Evolutionary conservation across 2,329 filamentous ascomycete species (phyloP).

Genomic region (Penicillium sp.): DNA sequence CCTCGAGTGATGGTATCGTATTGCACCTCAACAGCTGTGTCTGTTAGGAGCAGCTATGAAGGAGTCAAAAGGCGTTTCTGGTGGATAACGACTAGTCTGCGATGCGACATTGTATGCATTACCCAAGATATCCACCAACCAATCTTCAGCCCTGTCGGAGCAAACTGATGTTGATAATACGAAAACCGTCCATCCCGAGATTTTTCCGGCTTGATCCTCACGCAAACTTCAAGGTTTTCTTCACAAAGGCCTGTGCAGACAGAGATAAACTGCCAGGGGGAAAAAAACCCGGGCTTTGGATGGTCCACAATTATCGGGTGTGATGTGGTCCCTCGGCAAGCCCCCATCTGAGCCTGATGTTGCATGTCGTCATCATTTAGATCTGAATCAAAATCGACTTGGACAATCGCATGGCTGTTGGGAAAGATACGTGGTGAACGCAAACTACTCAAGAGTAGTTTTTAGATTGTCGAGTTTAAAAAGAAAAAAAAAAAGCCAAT

Average conservation of each 20-base stretch:
- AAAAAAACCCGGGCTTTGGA: too few relatives aligned
- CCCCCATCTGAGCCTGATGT: too few relatives aligned
- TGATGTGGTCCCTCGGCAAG: too few relatives aligned
- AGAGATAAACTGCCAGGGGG: too few relatives aligned
- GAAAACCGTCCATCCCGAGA: not conserved
- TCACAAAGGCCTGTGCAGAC: too few relatives aligned
- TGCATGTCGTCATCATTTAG: too few relatives aligned
- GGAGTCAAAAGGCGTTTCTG: not conserved
- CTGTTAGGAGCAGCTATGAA: not conserved
- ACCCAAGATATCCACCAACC: slow-evolving; percentile 12
- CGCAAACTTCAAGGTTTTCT: too few relatives aligned
- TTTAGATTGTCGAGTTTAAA: too few relatives aligned
- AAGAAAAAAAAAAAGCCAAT: too few relatives aligned
- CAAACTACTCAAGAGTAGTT: too few relatives aligned
- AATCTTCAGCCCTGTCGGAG: slow-evolving; percentile 11
- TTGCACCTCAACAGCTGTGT: not conserved
- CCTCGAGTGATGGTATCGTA: not conserved
- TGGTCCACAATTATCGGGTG: too few relatives aligned
- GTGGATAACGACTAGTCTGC: slow-evolving; percentile 8
- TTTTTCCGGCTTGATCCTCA: slow-evolving; percentile 9
- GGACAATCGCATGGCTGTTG: not conserved
- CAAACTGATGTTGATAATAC: slow-evolving; percentile 5
- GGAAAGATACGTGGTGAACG: not conserved
- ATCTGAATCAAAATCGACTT: not conserved
- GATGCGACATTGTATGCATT: slow-evolving; percentile 4